Evolutionary conservation across 129 eudicot genomes (phyloP), one percentile per base, ranked within the genome.

Genomic region (carrot (Daucus carota)): DNA sequence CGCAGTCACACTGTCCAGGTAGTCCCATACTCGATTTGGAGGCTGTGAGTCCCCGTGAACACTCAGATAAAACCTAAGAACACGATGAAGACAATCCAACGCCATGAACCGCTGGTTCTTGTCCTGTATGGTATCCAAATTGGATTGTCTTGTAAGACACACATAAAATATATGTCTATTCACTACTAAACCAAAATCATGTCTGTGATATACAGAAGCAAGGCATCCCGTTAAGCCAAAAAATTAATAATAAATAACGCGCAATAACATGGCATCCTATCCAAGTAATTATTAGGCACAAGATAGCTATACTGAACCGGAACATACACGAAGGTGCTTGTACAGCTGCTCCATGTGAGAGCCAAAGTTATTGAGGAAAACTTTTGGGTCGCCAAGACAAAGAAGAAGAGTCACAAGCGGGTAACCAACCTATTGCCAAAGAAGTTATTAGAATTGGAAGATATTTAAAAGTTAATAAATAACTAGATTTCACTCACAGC

Each of bases 31-130:
- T 44, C 97, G 97, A 85, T 91, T 86, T 81, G 96, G 88, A 43
- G 96, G 96, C 67, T 94, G 98, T 36, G 88, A 72, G 80, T 85
- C 86, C 72, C 97, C 98, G 71, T 94, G 90, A 78, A 94, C 98
- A 78, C 92, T 87, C 76, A 94, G 72, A 83, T 94, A 94, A 72
- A 94, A 94, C 85, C 98, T 91, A 76, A 94, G 79, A 76, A 91
- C 96, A 65, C 98, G 96, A 75, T 94, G 98, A 33, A 94, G 93
- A 76, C 98, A 94, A 83, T 94, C 98, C 81, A 94, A 82, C 44
- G 98, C 98, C 98, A 91, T 94, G 80, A 91, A 94, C 5, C 97
- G 92, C 41, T 94, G 96, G 86, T 94, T 94, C 82, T 94, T 94
- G 83, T 94, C 98, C 98, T 93, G 97, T 80, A 87, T 45, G 43